Base-by-base conservation (phyloP, 306 rosid genomes). In the Carpinus fangiana region DNA sequence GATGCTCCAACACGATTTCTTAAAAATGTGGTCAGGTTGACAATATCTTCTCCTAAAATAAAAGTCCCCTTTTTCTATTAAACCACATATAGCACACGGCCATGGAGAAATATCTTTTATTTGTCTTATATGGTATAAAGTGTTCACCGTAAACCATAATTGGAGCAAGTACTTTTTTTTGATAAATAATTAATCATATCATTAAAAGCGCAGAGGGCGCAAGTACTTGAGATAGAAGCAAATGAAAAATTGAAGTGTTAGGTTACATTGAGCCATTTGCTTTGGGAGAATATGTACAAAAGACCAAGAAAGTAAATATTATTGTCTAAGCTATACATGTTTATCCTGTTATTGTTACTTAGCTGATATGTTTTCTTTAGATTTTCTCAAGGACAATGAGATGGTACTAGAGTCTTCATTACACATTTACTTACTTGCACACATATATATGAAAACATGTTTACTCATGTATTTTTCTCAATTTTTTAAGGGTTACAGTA, bases 401-500 rank as follows among this genome's bases (percentile, higher is more conserved):
- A 20, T 56, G 31, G 28, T 56, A 20, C 46, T 31, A 36, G 70
- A 34, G 70, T 4, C 68, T 8, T 13, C 70, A 14, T 64, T 64
- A 11, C 6, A 4, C 14, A 14, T 64, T 6, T 62, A 28, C n/a
- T 31, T 31, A 28, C 45, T 28, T 64, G 31, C 21, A 16, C 10
- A 16, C 38, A 13, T 59, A 59, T 36, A 23, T 5, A 20, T 17
- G 23, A n/a, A 18, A 36, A 64, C 21, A 34, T 18, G 38, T 66
- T 1, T 18, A 18, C 72, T 66, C 9, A 38, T 18, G 2, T 66
- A 2, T 9, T 31, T 78, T 79, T 45, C 76, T 60, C 78, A 73
- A 26, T 62, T 41, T 74, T 81, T 84, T 73, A 62, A 94, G 98
- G 95, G 85, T 82, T 70, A 92, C 98, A 0, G 78, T 52, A 59